Percentiles rank a stretch among this genome's conserved stretches.
These are phyloP conservation scores for Fibroporia radiculosa DNA, from an alignment of 768 basidiomycete genomes.

Conservation along the genomic window DNA sequence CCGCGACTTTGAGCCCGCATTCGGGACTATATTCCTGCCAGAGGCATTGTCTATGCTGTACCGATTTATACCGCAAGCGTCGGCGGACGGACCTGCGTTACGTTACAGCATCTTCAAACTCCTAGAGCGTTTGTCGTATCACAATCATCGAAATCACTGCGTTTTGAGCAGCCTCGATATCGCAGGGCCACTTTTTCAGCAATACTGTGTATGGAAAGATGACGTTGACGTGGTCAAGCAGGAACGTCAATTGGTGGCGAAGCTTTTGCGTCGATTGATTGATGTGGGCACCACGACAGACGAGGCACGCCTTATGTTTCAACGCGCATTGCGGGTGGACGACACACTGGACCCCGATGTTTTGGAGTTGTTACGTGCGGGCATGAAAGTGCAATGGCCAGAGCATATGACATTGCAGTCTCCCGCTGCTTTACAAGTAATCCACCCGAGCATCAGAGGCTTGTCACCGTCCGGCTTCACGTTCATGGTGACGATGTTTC, in stretches of 20 bases:
- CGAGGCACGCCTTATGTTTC: slow-evolving; percentile 60
- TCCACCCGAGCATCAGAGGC: slow-evolving; percentile 40
- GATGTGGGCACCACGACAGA: slow-evolving; percentile 67
- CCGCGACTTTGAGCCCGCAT: slow-evolving; percentile 29
- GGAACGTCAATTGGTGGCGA: slow-evolving; percentile 51
- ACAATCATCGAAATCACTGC: slow-evolving; percentile 64
- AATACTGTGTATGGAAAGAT: slow-evolving; percentile 29
- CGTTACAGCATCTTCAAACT: slow-evolving; percentile 52
- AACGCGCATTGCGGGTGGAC: slow-evolving; percentile 41
- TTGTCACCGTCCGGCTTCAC: slow-evolving; percentile 62
- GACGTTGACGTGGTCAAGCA: slow-evolving; percentile 26
- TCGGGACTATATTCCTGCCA: slow-evolving; percentile 49
- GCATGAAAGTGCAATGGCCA: slow-evolving; percentile 72
- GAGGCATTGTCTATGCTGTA: slow-evolving; percentile 57
- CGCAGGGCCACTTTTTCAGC: slow-evolving; percentile 42
- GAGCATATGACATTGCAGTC: slow-evolving; percentile 68
- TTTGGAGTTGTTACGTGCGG: slow-evolving; percentile 60
- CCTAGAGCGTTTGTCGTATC: slow-evolving; percentile 51
- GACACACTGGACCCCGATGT: slow-evolving; percentile 53
- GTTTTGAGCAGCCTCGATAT: slow-evolving; percentile 55
- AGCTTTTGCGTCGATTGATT: slow-evolving; percentile 57
- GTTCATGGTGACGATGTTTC: slow-evolving; percentile 45
- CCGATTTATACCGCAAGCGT: slow-evolving; percentile 33
- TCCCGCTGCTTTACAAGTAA: slow-evolving; percentile 40
- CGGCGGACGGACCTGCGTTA: slow-evolving; percentile 29